Conservation (phyloP, 2,329 filamentous ascomycete genomes). For the Trichoderma koningiopsis region DNA sequence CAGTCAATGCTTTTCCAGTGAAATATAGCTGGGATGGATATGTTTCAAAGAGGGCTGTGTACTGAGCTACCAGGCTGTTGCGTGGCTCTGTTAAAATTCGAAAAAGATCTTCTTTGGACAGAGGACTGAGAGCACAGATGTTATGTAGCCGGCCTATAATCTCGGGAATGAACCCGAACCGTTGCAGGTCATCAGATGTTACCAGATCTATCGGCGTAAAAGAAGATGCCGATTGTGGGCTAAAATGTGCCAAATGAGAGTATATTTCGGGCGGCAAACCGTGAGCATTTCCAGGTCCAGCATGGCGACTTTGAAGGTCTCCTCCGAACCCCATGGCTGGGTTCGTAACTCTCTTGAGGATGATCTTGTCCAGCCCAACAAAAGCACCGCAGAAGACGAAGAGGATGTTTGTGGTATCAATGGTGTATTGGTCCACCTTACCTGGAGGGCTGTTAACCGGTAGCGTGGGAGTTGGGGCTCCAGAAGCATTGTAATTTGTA, state of each 20-base stretch:
- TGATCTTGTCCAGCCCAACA: slow-evolving; percentile 83
- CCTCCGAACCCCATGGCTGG: slow-evolving; percentile 90
- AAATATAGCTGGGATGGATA: slow-evolving; percentile 81
- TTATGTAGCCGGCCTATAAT: slow-evolving; percentile 95
- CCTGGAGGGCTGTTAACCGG: slow-evolving; percentile 50
- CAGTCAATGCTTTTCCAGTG: slow-evolving; percentile 77
- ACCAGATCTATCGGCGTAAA: slow-evolving; percentile 70
- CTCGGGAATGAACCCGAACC: slow-evolving; percentile 90
- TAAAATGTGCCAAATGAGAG: slow-evolving; percentile 58
- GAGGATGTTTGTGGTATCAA: slow-evolving; percentile 93
- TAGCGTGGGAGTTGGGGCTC: slow-evolving; percentile 47
- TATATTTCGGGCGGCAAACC: slow-evolving; percentile 67
- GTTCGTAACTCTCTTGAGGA: slow-evolving; percentile 84
- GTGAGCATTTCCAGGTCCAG: slow-evolving; percentile 52
- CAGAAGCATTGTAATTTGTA: slow-evolving; percentile 52
- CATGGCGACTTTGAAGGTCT: slow-evolving; percentile 64
- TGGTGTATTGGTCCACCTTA: slow-evolving; percentile 66
- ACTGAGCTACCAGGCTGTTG: slow-evolving; percentile 86
- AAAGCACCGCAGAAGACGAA: slow-evolving; percentile 98
- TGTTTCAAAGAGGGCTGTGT: slow-evolving; percentile 80
- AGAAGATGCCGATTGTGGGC: slow-evolving; percentile 39
- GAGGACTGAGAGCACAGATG: slow-evolving; percentile 78
- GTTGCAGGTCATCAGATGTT: slow-evolving; percentile 74
- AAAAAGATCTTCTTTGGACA: slow-evolving; percentile 69
- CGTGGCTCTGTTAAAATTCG: slow-evolving; percentile 90